Evolutionary conservation across 306 rosid genomes (phyloP).

Genomic region (Vachellia pachyceras): DNA sequence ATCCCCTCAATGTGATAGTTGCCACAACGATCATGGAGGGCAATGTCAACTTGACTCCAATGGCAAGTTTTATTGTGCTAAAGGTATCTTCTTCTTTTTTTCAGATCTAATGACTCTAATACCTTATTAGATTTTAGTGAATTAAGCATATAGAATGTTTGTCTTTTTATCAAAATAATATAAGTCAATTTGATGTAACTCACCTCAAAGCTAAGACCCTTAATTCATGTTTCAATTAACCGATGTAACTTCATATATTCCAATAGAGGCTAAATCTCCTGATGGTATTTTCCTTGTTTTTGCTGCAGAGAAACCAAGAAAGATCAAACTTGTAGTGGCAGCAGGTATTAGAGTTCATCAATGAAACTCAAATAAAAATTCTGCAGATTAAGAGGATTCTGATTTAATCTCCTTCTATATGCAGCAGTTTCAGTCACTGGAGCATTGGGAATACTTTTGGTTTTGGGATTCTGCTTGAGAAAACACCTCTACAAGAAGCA

Average conservation of each 20-base stretch:
- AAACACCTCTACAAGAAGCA: constrained; percentile 18
- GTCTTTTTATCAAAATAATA: no score
- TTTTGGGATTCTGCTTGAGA: constrained; percentile 1
- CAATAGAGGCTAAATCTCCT: neutral
- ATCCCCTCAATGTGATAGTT: constrained; percentile 24
- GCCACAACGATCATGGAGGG: constrained; percentile 31
- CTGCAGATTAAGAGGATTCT: neutral
- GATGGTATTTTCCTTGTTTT: neutral
- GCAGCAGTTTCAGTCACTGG: constrained; percentile 16
- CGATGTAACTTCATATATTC: no score
- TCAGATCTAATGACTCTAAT: no score
- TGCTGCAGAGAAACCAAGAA: neutral
- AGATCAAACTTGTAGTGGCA: neutral
- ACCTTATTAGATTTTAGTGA: no score
- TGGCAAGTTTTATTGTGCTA: constrained; percentile 24
- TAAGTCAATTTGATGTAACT: no score
- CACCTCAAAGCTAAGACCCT: no score
- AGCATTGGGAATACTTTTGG: neutral
- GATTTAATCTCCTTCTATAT: neutral
- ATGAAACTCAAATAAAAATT: neutral
- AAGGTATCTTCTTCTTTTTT: constrained; percentile 3
- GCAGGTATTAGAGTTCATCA: neutral
- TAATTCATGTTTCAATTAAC: no score
- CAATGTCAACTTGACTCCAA: constrained; percentile 29
- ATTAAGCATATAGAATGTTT: no score